A percentile compares a stretch with the other conserved stretches of the same genome.
These are phyloP conservation scores for Pseudonectria buxi DNA, from an alignment of 2,329 filamentous ascomycete genomes.

Conservation along the genomic window DNA sequence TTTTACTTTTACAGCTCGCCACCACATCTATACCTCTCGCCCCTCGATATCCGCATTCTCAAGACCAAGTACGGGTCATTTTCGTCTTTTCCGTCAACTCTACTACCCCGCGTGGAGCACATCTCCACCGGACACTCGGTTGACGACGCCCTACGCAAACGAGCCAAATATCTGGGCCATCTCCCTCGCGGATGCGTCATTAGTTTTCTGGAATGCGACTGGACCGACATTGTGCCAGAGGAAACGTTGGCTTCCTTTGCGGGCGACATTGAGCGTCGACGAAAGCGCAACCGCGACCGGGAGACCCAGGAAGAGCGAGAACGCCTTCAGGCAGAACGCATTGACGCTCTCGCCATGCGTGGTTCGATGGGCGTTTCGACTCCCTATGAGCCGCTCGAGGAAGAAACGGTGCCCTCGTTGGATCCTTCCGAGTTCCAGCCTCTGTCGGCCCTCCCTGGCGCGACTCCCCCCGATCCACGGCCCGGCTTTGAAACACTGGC, in stretches of 20 bases:
- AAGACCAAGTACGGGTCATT: constrained; percentile 85
- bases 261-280: constrained; percentile 67
- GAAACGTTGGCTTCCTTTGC: constrained; percentile 70
- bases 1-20: constrained; percentile 88
- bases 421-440: constrained; percentile 61
- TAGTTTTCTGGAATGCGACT: constrained; percentile 87
- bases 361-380: constrained; percentile 36
- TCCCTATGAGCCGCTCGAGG: constrained; percentile 32
- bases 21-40: constrained; percentile 82
- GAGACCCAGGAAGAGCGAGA: constrained; percentile 82
- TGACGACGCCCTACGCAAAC: constrained; percentile 75
- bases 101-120: constrained; percentile 81
- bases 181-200: constrained; percentile 87
- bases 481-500: constrained; percentile 63
- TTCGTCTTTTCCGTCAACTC: constrained; percentile 72
- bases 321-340: constrained; percentile 70
- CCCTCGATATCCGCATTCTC: constrained; percentile 85
- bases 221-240: constrained; percentile 78
- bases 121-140: constrained; percentile 83
- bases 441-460: constrained; percentile 41
- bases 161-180: constrained; percentile 81
- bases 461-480: constrained; percentile 50
- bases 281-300: constrained; percentile 75
- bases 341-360: constrained; percentile 65
- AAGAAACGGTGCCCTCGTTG: constrained; percentile 33